These are phyloP conservation scores for Phaeosphaeriaceae sp. DNA, from an alignment of 2,329 filamentous ascomycete species.

Conservation along the genomic window DNA sequence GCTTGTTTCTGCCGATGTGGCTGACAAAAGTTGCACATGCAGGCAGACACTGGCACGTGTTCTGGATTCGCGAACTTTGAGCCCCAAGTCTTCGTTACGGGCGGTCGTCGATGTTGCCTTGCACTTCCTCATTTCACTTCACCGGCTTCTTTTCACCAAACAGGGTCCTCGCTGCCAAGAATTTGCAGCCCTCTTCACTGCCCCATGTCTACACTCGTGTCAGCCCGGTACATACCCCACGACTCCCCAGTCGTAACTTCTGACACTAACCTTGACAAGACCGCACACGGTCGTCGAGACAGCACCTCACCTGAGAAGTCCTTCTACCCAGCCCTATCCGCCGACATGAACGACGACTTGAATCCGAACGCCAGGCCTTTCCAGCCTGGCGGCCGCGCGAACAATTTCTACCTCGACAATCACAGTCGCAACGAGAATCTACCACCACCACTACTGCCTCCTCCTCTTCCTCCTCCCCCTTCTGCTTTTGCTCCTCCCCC, in stretches of 20 bases:
- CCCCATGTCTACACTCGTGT: slow-evolving; percentile 32
- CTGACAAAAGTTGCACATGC: slow-evolving; percentile 8
- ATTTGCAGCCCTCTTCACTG: slow-evolving; percentile 19
- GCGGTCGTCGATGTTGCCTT: background rate
- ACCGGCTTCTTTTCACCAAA: slow-evolving; percentile 12
- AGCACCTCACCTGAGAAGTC: slow-evolving; percentile 15
- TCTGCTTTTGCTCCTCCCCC: slow-evolving; percentile 9
- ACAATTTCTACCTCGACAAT: slow-evolving; percentile 15
- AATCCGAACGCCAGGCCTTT: slow-evolving; percentile 30
- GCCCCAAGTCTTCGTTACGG: slow-evolving; percentile 1
- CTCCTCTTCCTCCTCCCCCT: slow-evolving; percentile 11
- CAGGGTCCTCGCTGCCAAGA: slow-evolving; percentile 13
- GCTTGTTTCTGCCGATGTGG: slow-evolving; percentile 14
- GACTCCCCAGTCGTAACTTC: slow-evolving; percentile 28
- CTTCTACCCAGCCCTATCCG: slow-evolving; percentile 10
- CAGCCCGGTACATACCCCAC: slow-evolving; percentile 36
- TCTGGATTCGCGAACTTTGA: background rate
- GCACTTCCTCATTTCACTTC: slow-evolving; percentile 18
- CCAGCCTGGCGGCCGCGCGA: slow-evolving; percentile 17
- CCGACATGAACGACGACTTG: slow-evolving; percentile 29
- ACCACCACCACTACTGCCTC: slow-evolving; percentile 8
- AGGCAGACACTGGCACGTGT: slow-evolving; percentile 13
- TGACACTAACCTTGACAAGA: slow-evolving; percentile 34
- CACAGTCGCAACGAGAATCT: slow-evolving; percentile 16
- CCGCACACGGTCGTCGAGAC: slow-evolving; percentile 29